Conservation (phyloP, 176 grass and related monocot genomes). For the Hordeum marinum region DNA sequence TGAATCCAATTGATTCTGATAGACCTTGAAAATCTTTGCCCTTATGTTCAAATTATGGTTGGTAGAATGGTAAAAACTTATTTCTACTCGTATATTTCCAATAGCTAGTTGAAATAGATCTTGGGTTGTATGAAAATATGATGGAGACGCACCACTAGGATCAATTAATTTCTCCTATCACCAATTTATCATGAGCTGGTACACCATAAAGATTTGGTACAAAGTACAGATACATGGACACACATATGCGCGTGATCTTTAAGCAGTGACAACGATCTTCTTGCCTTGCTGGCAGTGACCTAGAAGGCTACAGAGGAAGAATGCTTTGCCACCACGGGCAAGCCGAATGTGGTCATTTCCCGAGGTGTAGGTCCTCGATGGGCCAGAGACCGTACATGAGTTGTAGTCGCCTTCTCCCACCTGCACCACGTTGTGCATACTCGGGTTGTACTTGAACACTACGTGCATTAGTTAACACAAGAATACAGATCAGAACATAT, state of each 20-base stretch:
- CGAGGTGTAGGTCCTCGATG: background rate
- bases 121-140: too few species aligned
- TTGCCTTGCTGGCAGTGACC: background rate
- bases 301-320: background rate
- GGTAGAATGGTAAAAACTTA: too few species aligned
- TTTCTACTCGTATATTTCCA: too few species aligned
- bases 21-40: too few species aligned
- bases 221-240: background rate
- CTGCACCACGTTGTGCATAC: slow-evolving; percentile 14
- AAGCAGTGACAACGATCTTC: slow-evolving; percentile 1
- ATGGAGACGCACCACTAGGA: background rate
- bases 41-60: too few species aligned
- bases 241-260: background rate
- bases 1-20: too few species aligned
- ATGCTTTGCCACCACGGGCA: background rate
- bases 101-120: too few species aligned
- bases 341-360: slow-evolving; percentile 8
- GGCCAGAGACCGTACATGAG: background rate
- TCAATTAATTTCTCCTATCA: background rate
- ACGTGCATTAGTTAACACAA: background rate
- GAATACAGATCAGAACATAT: background rate
- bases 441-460: slow-evolving; percentile 9
- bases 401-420: background rate
- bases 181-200: background rate
- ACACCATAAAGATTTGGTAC: background rate